Base-by-base conservation (phyloP, 169 alveolate genomes). In the Plasmodium vivax region DNA sequence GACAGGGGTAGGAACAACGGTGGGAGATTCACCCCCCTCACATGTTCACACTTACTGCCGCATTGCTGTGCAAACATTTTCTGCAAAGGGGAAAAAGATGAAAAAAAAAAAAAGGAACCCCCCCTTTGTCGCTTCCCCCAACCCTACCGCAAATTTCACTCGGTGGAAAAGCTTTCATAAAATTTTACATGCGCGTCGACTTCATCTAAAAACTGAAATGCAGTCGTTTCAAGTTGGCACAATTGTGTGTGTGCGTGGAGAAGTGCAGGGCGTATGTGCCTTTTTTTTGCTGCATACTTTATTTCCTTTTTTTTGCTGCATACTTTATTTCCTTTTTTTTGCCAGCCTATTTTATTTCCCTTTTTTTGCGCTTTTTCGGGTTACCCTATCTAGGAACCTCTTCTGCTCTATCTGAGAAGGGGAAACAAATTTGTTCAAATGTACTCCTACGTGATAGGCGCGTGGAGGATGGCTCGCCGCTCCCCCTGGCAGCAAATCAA, bases 351-450 rank as follows among this genome's bases (percentile, higher is more conserved):
- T 51, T 30, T 19, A 58, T 30, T 34, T 14, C 16, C 43, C 16
- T 7, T 3, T 19, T 81, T 41, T 6, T n/a, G 3, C 23, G 19
- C 10, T 47, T 84, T 84, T 41, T 14, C 14, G 9, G 7, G 2
- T 47, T 68, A 84, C 92, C 34, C 74, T 84, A 68, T 84, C 75
- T 84, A 84, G 38, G 72, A 84, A 84, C 38, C 23, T 68, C 45
- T 84, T 84, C 30, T 84, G 92, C 8, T 84, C 92, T 41, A 84
- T 84, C 92, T 84, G 74, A 62, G 68, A 84, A 68, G 68, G 36
- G 74, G 23, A 47, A 6, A 6, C 4, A 45, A 19, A 8, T 23
- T 68, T 68, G 77, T 68, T 19, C 38, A 23, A 19, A 19, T 9
- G 77, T 68, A 14, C 12, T 0, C 77, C 30, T 30, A 68, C 38